Percentiles rank a stretch among this genome's conserved stretches.
These are phyloP conservation scores for Backusella psychrophila DNA, from an alignment of 192 early-diverging fungal genomes.

Conservation along the genomic window DNA sequence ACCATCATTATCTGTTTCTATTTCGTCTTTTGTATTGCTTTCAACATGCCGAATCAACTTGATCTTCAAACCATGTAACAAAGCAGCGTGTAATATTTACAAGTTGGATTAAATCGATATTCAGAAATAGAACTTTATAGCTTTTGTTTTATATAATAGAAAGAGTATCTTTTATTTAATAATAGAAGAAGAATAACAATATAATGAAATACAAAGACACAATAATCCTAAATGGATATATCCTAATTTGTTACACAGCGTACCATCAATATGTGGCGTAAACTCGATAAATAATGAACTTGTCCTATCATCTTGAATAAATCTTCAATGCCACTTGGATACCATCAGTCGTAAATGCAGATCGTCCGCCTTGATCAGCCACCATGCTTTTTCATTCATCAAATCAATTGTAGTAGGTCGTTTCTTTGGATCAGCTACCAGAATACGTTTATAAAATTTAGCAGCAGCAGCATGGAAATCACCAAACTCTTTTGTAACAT, in stretches of 20 bases:
- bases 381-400: constrained; percentile 39
- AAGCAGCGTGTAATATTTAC: no score
- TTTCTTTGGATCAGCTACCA: constrained; percentile 66
- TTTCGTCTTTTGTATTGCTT: no score
- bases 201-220: no score
- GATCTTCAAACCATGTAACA: no score
- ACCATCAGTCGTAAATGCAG: not conserved
- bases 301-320: constrained; percentile 86
- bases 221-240: no score
- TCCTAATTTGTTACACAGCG: no score
- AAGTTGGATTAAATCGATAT: no score
- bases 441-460: constrained; percentile 52
- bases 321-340: constrained; percentile 73
- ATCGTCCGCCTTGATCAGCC: not conserved
- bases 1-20: constrained; percentile 39
- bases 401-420: constrained; percentile 74
- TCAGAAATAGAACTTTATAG: no score
- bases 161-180: no score
- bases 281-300: constrained; percentile 83
- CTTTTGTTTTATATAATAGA: no score
- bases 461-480: constrained; percentile 41
- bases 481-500: constrained; percentile 50
- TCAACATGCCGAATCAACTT: no score
- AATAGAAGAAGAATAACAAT: no score
- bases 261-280: constrained; percentile 89